phyloP scores from a whole-genome alignment of 192 early-diverging fungal species.

The Backusella mclennaniae region DNA sequence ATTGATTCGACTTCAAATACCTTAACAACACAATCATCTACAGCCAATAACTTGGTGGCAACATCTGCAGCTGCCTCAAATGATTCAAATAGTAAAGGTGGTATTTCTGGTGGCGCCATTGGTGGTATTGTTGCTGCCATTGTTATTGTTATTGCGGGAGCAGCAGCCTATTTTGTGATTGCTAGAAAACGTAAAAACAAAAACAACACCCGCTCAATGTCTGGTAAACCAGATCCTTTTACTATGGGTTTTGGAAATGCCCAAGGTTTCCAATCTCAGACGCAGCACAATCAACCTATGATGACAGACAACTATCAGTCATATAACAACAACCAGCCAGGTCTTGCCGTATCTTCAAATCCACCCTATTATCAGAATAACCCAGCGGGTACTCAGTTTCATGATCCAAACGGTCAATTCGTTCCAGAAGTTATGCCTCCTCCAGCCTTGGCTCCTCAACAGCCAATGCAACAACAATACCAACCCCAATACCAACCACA shows the following conservation, averaged over 20 bases:
- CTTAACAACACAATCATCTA: background rate
- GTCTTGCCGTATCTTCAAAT: conserved; percentile 1
- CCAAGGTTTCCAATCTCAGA: conserved; percentile 4
- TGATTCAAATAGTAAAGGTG: background rate
- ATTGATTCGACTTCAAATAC: background rate
- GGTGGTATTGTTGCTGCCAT: conserved; percentile 31
- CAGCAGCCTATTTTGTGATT: conserved; percentile 25
- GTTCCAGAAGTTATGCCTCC: background rate
- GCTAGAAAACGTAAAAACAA: conserved; percentile 16
- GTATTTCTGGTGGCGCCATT: conserved; percentile 28
- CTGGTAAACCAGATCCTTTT: conserved; percentile 28
- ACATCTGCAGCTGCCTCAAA: background rate
- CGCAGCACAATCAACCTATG: background rate
- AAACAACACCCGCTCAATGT: background rate
- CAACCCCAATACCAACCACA: conserved; percentile 17
- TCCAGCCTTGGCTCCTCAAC: background rate
- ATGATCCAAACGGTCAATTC: conserved; percentile 1
- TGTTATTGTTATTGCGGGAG: conserved; percentile 19
- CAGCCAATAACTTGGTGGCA: background rate
- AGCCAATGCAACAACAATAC: background rate
- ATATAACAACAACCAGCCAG: background rate
- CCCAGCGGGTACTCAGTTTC: background rate
- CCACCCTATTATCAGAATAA: background rate
- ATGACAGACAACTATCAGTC: background rate
- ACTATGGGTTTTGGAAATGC: conserved; percentile 36